Conservation (phyloP, 805 yeast species). For the Wickerhamomyces silvicola region DNA sequence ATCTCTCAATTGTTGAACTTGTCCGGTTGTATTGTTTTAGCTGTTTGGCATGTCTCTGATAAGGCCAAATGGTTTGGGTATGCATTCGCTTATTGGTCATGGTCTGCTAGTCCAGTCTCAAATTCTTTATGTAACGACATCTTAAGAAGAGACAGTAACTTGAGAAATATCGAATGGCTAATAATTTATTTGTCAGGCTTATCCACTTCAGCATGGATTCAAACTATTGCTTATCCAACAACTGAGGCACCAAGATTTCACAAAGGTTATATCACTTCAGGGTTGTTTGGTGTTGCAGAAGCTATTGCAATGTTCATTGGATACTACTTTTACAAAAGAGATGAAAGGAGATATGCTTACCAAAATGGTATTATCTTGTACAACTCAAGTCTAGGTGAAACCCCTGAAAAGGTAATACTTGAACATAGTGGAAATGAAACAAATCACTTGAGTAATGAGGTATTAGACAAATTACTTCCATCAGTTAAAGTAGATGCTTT, state of each 20-base stretch:
- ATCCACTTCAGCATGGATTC: constrained; percentile 45
- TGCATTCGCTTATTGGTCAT: constrained; percentile 10
- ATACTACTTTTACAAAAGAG: constrained; percentile 29
- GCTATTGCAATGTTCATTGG: constrained; percentile 22
- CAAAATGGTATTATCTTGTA: constrained; percentile 29
- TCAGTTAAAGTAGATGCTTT: too few relatives aligned
- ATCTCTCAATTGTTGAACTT: constrained; percentile 39
- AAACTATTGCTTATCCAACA: constrained; percentile 26
- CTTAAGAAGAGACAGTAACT: constrained; percentile 44
- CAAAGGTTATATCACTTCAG: constrained; percentile 43
- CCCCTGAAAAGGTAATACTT: too few relatives aligned
- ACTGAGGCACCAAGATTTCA: constrained; percentile 48
- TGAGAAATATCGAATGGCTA: constrained; percentile 43
- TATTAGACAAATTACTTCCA: too few relatives aligned
- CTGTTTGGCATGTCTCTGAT: constrained; percentile 43
- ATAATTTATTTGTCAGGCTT: constrained; percentile 45
- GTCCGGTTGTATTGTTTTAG: constrained; percentile 38
- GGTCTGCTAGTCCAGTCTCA: constrained; percentile 56
- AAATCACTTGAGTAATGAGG: too few relatives aligned
- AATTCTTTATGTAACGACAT: constrained; percentile 56
- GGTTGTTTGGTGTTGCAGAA: constrained; percentile 23
- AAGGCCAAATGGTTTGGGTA: constrained; percentile 48
- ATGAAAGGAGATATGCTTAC: constrained; percentile 29
- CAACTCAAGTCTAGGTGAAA: constrained; percentile 15
- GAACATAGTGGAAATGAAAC: too few relatives aligned